Base-by-base conservation (phyloP, 306 rosid species). In the Trichosanthes cucumerina region DNA sequence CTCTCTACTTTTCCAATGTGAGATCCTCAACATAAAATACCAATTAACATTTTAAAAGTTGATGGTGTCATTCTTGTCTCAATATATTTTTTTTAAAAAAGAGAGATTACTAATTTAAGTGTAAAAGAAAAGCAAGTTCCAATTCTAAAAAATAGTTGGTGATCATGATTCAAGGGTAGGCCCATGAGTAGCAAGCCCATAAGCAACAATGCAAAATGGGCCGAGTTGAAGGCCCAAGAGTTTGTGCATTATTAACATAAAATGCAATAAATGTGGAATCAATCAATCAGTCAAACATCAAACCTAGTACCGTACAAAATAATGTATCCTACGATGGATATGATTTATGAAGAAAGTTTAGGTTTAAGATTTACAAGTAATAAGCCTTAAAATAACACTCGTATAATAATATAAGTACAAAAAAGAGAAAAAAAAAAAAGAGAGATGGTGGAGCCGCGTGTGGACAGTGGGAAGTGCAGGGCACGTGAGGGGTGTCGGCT, bases 401-500 rank as follows among this genome's bases (percentile, higher is more conserved):
- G 52, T 12, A 47, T 47, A 13, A 47, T 1, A 10, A 47, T 14
- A 53, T 2, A 53, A 50, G 15, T 11, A 50, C 1, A 3, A 16
- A 15, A 18, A 53, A 15, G 15, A 54, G 7, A 34, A 36, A 36
- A 4, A 3, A 34, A 64, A 34, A 16, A 34, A 34, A 6, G 0
- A 33, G 14, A 2, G 9, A 19, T 16, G 23, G 52, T n/a, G 52
- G 53, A 14, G n/a, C 12, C 21, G 36, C 0, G 76, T 43, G 52
- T 21, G 76, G 54, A 23, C 76, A 69, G 36, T 43, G 54, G 36
- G 12, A 43, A 69, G 76, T 69, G 76, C 18, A 69, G 76, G 19
- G 5, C 76, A 69, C 36, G 76, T 69, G 76, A 41, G 76, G 34
- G n/a, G 53, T 69, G 54, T 69, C 54, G 76, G 76, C 54, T 69